Base-by-base conservation (phyloP, 2,329 filamentous ascomycete genomes). In the Colletotrichum destructivum region DNA sequence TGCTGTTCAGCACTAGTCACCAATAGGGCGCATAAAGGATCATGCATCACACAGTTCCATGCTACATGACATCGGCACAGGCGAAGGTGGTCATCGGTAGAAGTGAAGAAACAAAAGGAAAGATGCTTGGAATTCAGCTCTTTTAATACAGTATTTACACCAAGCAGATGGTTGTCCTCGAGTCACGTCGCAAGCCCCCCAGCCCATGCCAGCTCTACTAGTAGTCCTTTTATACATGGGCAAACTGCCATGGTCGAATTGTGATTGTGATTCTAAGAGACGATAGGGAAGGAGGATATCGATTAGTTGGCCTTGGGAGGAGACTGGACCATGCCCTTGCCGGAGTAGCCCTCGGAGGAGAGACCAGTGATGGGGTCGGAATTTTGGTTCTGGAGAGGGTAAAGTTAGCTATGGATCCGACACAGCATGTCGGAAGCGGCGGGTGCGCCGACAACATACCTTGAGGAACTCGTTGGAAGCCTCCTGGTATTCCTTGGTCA, bases 401-500 rank as follows among this genome's bases (percentile, higher is more conserved):
- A 21, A 11, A 16, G 49, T 73, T 31, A 73, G 69, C 61, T 55
- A 66, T 51, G 51, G 56, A 26, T 26, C n/a, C 35, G 13, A 3
- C 7, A 16, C 16, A n/a, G 26, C 47, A 12, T 35, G 11, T 2
- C 38, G 38, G 44, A 31, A 16, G 31, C 23, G 23, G 2, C 26
- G 47, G 56, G 35, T 13, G 44, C 44, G 40, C 15, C 38, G 16
- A 26, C 13, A 2, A 51, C 56, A 52, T 62, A 97, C 96, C 90
- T 91, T 95, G 83, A 98, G 88, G 84, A 93, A 96, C 88, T 98
- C 96, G 85, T 99, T 98, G 77, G 92, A 89, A 78, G 93, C 93
- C 88, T 98, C 95, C 88, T 99, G 94, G 91, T 93, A 98, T 86
- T 99, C 96, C 89, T 94, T 93, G 86, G 88, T 96, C 95, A 99